phyloP scores from a whole-genome alignment of 495 filamentous ascomycete genomes.

The Oleoguttula mirabilis region DNA sequence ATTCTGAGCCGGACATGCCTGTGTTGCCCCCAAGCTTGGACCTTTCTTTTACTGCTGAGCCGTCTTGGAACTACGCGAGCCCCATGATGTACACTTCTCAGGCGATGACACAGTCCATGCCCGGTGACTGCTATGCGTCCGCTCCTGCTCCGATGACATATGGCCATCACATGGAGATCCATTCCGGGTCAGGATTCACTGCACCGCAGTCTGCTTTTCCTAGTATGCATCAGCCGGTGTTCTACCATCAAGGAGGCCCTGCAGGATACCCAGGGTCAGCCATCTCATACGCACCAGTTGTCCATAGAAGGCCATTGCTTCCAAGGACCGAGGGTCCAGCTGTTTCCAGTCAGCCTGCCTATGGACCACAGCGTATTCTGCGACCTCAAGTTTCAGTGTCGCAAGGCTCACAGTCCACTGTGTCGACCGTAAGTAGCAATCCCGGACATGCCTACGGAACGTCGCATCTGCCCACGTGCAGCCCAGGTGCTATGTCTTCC shows the following conservation, averaged over 20 bases:
- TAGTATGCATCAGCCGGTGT: slow-evolving; percentile 1
- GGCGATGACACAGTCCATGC: too few species aligned
- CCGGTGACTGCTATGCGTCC: background rate
- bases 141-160: background rate
- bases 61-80: too few species aligned
- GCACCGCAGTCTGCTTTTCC: background rate
- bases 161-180: background rate
- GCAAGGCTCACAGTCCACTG: slow-evolving; percentile 1
- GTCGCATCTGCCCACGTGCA: too few species aligned
- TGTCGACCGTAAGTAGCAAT: slow-evolving; percentile 17
- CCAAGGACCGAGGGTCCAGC: slow-evolving; percentile 9
- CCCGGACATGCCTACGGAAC: too few species aligned
- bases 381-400: slow-evolving; percentile 7
- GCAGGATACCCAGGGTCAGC: background rate
- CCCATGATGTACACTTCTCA: too few species aligned
- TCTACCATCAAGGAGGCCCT: background rate
- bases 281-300: background rate
- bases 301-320: slow-evolving; percentile 9
- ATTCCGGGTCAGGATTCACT: background rate
- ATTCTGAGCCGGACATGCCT: slow-evolving; percentile 13
- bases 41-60: slow-evolving; percentile 4
- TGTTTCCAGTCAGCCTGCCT: slow-evolving; percentile 5
- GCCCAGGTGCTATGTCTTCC: too few species aligned
- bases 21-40: slow-evolving; percentile 6
- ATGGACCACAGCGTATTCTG: slow-evolving; percentile 2